Evolutionary conservation across 805 yeast species (phyloP).

Genomic region (Cyberlindnera samutprakarnensis): DNA sequence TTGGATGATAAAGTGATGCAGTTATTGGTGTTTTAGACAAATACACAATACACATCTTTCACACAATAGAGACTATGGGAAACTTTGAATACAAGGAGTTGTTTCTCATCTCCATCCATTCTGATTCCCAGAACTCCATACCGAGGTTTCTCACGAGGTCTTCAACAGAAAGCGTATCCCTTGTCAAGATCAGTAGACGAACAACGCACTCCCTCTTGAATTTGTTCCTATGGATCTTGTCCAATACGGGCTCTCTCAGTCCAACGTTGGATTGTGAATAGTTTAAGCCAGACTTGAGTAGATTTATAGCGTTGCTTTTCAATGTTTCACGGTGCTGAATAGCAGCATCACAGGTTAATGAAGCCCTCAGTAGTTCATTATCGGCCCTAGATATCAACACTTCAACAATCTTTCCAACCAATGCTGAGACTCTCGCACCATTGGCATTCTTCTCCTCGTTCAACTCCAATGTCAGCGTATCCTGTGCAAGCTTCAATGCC

Average conservation of each 20-base stretch:
- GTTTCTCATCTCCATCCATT: conserved; percentile 10
- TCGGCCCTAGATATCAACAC: conserved; percentile 20
- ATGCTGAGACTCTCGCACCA: conserved; percentile 12
- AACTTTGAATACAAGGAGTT: background rate
- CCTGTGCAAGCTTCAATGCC: conserved; percentile 16
- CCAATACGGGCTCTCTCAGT: conserved; percentile 15
- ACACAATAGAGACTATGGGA: background rate
- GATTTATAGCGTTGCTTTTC: conserved; percentile 11
- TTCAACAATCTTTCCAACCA: conserved; percentile 16
- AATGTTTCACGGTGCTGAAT: conserved; percentile 9
- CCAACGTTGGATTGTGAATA: conserved; percentile 19
- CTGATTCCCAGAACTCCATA: conserved; percentile 9
- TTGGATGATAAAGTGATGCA: conserved; percentile 5
- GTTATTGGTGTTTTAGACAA: conserved; percentile 3
- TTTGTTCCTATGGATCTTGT: conserved; percentile 16
- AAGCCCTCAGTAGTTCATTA: conserved; percentile 15
- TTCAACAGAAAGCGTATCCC: conserved; percentile 6
- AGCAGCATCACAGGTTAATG: conserved; percentile 8
- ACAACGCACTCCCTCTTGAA: conserved; percentile 17
- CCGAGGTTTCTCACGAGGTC: conserved; percentile 20
- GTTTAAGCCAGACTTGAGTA: conserved; percentile 19
- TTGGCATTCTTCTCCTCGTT: conserved; percentile 6
- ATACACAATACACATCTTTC: background rate
- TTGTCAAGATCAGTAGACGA: conserved; percentile 16
- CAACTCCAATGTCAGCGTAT: conserved; percentile 8